Evolutionary conservation across 768 basidiomycete species (phyloP).

Genomic region (Suillus lakei): DNA sequence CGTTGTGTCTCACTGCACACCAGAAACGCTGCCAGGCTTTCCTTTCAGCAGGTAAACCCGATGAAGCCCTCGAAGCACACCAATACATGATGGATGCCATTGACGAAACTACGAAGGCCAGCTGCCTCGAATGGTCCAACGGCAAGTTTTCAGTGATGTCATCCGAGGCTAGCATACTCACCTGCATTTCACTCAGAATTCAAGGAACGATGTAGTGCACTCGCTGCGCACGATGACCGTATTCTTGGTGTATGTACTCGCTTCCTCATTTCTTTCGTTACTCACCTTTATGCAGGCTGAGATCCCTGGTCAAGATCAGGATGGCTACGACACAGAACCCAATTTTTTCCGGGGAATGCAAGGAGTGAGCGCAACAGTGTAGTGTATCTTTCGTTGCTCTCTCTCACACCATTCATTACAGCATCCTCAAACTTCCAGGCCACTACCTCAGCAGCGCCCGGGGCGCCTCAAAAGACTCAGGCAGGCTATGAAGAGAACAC

Average conservation of each 20-base stretch:
- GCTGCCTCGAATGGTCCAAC: background rate
- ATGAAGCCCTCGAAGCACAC: background rate
- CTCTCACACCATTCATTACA: background rate
- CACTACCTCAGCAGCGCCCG: background rate
- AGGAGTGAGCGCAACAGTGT: background rate
- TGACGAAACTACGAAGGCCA: background rate
- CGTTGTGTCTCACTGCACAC: background rate
- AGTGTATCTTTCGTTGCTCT: background rate
- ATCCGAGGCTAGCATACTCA: background rate
- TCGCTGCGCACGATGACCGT: background rate
- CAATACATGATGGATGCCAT: background rate
- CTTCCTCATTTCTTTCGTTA: background rate
- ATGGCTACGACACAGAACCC: background rate
- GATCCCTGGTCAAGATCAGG: background rate
- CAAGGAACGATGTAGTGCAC: background rate
- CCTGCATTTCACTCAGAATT: background rate
- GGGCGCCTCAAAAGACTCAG: background rate
- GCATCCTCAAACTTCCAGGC: background rate
- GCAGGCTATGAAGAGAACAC: background rate
- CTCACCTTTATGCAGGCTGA: background rate
- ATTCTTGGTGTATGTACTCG: background rate
- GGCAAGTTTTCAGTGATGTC: background rate
- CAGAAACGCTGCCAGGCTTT: background rate
- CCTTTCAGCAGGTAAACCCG: background rate
- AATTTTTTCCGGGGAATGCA: background rate